Percentiles rank a stretch among this genome's conserved stretches.
Conservation (phyloP, 1,284 basidiomycete genomes). For the Melampsora americana region DNA sequence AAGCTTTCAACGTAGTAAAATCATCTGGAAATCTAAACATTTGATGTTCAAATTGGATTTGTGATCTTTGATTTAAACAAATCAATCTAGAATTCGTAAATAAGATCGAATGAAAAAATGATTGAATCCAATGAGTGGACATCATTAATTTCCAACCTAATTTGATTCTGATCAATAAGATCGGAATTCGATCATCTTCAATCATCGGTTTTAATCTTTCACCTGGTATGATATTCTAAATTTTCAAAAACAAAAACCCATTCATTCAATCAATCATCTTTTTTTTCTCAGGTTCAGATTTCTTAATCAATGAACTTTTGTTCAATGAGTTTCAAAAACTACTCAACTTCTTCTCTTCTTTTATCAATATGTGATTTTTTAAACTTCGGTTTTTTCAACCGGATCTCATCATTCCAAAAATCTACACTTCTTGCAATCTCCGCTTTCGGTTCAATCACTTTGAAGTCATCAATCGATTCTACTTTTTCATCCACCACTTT, state of each 20-base stretch:
- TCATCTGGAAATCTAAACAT: slow-evolving; percentile 74
- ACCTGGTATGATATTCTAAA: slow-evolving; percentile 64
- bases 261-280: not conserved
- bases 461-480: not conserved
- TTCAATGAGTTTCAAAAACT: not conserved
- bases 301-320: no score
- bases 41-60: slow-evolving; percentile 66
- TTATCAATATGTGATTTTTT: slow-evolving; percentile 37
- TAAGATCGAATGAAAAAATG: slow-evolving; percentile 74
- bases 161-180: slow-evolving; percentile 67
- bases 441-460: slow-evolving; percentile 20
- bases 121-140: slow-evolving; percentile 80
- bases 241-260: not conserved
- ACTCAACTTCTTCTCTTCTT: slow-evolving; percentile 22
- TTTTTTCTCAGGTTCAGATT: no score
- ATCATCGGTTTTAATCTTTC: slow-evolving; percentile 64
- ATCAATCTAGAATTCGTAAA: slow-evolving; percentile 75
- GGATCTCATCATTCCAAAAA: slow-evolving; percentile 36
- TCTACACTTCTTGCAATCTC: slow-evolving; percentile 16
- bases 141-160: slow-evolving; percentile 75
- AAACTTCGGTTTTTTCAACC: slow-evolving; percentile 1
- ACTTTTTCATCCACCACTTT: not conserved
- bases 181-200: slow-evolving; percentile 74
- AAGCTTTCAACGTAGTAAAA: slow-evolving; percentile 62
- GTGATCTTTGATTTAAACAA: slow-evolving; percentile 66